Percentiles rank a stretch among this genome's conserved stretches.
Evolutionary conservation across 2,329 filamentous ascomycete species (phyloP).

Genomic region (Fusarium pilosicola): DNA sequence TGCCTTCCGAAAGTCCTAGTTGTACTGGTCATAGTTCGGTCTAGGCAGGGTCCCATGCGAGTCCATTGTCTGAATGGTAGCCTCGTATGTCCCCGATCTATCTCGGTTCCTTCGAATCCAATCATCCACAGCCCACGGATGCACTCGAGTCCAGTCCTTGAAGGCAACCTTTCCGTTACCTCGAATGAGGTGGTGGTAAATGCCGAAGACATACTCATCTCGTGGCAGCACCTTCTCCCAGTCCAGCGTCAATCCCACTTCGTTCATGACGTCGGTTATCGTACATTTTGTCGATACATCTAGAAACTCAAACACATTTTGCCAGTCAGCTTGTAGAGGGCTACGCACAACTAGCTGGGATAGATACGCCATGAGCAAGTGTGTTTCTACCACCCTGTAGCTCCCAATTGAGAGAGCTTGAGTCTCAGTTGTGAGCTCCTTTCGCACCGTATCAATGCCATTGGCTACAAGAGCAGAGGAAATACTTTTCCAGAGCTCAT

Average conservation of each 20-base stretch:
- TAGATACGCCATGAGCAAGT: neutral
- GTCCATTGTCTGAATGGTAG: rapidly evolving
- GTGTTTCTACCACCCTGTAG: rapidly evolving
- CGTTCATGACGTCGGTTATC: rapidly evolving
- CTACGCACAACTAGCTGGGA: neutral
- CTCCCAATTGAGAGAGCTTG: rapidly evolving
- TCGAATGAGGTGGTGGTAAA: neutral
- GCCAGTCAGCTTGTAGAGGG: too few species aligned
- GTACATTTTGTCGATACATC: neutral
- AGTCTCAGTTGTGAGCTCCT: neutral
- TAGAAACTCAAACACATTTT: neutral
- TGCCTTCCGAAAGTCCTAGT: too few species aligned
- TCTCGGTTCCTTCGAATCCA: neutral
- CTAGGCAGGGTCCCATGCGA: rapidly evolving
- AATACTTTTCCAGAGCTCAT: neutral
- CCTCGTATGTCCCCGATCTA: rapidly evolving
- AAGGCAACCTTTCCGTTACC: rapidly evolving
- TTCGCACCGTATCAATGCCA: neutral
- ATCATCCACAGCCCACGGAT: rapidly evolving
- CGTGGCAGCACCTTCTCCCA: rapidly evolving
- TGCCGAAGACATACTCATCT: rapidly evolving
- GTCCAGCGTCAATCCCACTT: neutral
- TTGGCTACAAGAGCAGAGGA: neutral
- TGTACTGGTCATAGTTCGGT: too few species aligned
- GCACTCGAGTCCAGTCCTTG: neutral